These are phyloP conservation scores for Nannochloropsis salina DNA, from an alignment of 108 stramenopile species.

Conservation along the genomic window DNA sequence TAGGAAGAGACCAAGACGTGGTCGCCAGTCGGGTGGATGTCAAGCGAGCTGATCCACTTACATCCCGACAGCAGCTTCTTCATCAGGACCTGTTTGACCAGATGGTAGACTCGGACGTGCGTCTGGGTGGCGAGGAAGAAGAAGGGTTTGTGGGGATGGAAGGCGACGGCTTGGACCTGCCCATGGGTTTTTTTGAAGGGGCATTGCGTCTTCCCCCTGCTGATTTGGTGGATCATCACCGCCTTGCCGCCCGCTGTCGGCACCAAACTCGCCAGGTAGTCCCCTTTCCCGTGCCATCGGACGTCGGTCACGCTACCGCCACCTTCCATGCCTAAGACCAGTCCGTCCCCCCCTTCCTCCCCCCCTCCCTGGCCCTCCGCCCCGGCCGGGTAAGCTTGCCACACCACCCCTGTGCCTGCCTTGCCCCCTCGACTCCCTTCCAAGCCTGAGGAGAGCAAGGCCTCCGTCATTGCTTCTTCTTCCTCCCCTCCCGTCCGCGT, in stretches of 20 bases:
- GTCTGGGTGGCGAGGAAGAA: conserved; percentile 91
- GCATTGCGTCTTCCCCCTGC: conserved; percentile 81
- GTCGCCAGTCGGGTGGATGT: conserved; percentile 89
- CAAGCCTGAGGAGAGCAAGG: conserved; percentile 55
- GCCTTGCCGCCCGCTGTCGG: conserved; percentile 66
- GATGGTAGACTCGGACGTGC: conserved; percentile 87
- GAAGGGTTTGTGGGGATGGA: conserved; percentile 94
- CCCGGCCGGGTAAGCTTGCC: background rate
- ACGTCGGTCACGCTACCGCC: conserved; percentile 62
- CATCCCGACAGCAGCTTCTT: conserved; percentile 72
- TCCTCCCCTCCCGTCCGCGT: conserved; percentile 74
- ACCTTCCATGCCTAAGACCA: conserved; percentile 17
- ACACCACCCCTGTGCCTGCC: background rate
- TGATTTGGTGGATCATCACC: conserved; percentile 88
- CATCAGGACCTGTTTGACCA: conserved; percentile 73
- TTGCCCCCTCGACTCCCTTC: background rate
- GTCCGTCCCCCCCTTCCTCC: background rate
- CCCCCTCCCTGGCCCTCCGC: conserved; percentile 24
- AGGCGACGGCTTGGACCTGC: conserved; percentile 77
- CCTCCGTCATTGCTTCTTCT: conserved; percentile 73
- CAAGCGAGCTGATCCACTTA: conserved; percentile 91
- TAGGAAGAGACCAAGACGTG: conserved; percentile 87
- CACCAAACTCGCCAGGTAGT: conserved; percentile 87
- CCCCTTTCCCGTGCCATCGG: conserved; percentile 92
- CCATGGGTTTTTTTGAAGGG: conserved; percentile 66